Conservation (phyloP, 345 rosid species). For the Cardamine chenopodiifolia region DNA sequence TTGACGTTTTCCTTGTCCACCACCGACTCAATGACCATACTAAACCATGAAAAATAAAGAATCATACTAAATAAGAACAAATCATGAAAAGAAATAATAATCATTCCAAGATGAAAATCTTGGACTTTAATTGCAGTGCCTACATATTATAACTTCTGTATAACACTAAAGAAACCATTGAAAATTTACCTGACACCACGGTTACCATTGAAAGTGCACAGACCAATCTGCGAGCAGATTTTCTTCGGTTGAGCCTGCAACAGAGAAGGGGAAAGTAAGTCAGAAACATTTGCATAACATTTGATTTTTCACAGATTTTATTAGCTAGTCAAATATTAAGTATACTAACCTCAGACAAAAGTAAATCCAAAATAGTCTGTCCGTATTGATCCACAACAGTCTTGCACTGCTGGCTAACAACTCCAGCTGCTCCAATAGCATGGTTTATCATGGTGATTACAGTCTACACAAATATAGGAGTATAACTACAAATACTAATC, state of each 20-base stretch:
- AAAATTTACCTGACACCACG: conserved; percentile 75
- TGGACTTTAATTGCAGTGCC: conserved; percentile 7
- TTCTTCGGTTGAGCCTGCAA: conserved; percentile 67
- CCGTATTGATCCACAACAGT: conserved; percentile 84
- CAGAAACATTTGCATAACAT: conserved; percentile 1
- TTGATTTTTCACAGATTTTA: not conserved
- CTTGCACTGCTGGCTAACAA: conserved; percentile 85
- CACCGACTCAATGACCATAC: conserved; percentile 79
- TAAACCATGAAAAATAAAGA: conserved; percentile 24
- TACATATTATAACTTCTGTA: not conserved
- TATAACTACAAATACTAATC: conserved; percentile 8
- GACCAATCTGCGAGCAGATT: conserved; percentile 82
- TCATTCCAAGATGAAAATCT: not conserved
- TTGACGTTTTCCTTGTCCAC: conserved; percentile 54
- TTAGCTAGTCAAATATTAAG: conserved; percentile 10
- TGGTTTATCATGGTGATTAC: conserved; percentile 79
- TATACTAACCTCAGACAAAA: conserved; percentile 57
- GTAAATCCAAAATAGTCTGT: conserved; percentile 66
- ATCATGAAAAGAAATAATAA: not conserved
- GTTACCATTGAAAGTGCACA: conserved; percentile 82
- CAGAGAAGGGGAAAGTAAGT: not conserved
- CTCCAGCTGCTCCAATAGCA: conserved; percentile 89
- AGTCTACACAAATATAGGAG: conserved; percentile 48
- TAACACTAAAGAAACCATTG: not conserved
- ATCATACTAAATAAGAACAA: not conserved